Conservation (phyloP, 176 grass and related monocot genomes). For the Guadua angustifolia region DNA sequence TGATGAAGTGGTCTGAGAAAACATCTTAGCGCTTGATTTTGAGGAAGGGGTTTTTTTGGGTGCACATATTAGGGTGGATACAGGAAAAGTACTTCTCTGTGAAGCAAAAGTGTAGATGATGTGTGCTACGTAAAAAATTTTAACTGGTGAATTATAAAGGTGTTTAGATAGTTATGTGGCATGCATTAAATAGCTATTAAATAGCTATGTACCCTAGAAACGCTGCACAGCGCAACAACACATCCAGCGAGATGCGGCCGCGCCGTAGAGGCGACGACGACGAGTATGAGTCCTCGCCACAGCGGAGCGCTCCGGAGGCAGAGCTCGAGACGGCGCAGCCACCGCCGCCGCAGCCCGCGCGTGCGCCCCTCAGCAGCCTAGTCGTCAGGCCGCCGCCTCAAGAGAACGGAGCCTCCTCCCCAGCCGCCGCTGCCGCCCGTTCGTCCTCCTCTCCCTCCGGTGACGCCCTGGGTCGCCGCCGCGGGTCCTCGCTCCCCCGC, state of each 20-base stretch:
- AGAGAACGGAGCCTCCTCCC: constrained; percentile 38
- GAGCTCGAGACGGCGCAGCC: neutral
- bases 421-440: neutral
- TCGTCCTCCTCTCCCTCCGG: constrained; percentile 20
- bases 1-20: too few relatives aligned
- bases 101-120: too few relatives aligned
- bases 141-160: too few relatives aligned
- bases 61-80: too few relatives aligned
- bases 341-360: constrained; percentile 19
- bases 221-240: constrained; percentile 7
- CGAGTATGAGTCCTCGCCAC: constrained; percentile 43
- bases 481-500: constrained; percentile 40
- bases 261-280: constrained; percentile 56
- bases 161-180: too few relatives aligned
- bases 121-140: too few relatives aligned
- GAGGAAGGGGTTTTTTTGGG: too few relatives aligned
- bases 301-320: neutral
- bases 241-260: constrained; percentile 49
- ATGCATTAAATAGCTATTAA: too few relatives aligned
- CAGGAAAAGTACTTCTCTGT: too few relatives aligned
- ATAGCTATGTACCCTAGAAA: too few relatives aligned
- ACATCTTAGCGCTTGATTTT: too few relatives aligned
- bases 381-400: constrained; percentile 45
- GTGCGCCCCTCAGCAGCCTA: constrained; percentile 55
- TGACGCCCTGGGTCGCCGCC: constrained; percentile 16